phyloP scores from a whole-genome alignment of 768 basidiomycete genomes.

The Asterophora parasitica region DNA sequence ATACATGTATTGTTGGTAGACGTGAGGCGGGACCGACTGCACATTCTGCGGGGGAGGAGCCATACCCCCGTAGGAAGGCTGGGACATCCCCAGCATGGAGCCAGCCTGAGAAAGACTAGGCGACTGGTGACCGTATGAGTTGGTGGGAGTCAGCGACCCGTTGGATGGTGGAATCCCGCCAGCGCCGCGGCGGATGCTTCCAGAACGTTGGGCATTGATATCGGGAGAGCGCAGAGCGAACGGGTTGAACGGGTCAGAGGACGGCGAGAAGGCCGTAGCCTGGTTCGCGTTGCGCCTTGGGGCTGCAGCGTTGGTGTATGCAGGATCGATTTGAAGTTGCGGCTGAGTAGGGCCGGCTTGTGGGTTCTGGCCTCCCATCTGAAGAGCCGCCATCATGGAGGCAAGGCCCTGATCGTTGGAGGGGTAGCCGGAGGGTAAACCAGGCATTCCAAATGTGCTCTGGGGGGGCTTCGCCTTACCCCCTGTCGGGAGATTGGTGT shows the following conservation, averaged over 20 bases:
- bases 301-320: conserved; percentile 40
- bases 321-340: conserved; percentile 66
- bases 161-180: conserved; percentile 39
- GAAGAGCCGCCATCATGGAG: conserved; percentile 89
- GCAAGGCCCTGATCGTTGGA: conserved; percentile 81
- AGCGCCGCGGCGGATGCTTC: conserved; percentile 43
- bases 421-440: conserved; percentile 74
- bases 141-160: conserved; percentile 35
- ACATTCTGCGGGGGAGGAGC: conserved; percentile 33
- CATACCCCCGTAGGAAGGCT: conserved; percentile 59
- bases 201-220: conserved; percentile 41
- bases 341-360: conserved; percentile 62
- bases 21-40: conserved; percentile 57
- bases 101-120: conserved; percentile 54
- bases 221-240: conserved; percentile 46
- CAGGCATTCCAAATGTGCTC: conserved; percentile 61
- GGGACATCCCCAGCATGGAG: conserved; percentile 58
- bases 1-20: conserved; percentile 83
- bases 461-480: conserved; percentile 59
- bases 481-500: conserved; percentile 57
- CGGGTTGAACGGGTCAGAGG: conserved; percentile 46
- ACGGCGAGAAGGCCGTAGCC: conserved; percentile 33
- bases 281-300: conserved; percentile 34
- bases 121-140: conserved; percentile 53
- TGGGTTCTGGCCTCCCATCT: conserved; percentile 86